Evolutionary conservation across 768 basidiomycete species (phyloP).

Genomic region (Hypholoma sublateritium): DNA sequence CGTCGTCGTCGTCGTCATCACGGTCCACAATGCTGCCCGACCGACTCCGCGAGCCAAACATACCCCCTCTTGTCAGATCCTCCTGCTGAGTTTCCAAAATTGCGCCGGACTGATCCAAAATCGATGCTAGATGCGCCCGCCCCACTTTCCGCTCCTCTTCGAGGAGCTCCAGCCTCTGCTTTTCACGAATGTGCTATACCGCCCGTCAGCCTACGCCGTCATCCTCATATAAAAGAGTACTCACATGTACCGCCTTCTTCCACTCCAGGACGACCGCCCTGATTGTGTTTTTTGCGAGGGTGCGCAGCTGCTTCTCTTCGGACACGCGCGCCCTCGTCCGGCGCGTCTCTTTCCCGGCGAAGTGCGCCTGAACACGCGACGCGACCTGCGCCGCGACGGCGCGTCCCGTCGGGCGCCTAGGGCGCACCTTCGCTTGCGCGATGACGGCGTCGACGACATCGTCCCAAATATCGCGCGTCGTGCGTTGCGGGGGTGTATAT

Average conservation of each 20-base stretch:
- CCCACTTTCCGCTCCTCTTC: slow-evolving; percentile 80
- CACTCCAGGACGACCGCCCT: slow-evolving; percentile 75
- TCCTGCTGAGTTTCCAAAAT: slow-evolving; percentile 83
- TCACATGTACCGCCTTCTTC: slow-evolving; percentile 83
- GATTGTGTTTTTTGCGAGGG: slow-evolving; percentile 70
- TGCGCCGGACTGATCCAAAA: slow-evolving; percentile 85
- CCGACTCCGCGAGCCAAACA: slow-evolving; percentile 51
- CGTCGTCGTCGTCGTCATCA: slow-evolving; percentile 19
- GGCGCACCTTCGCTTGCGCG: slow-evolving; percentile 21
- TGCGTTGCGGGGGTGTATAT: slow-evolving; percentile 31
- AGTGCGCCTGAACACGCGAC: slow-evolving; percentile 67
- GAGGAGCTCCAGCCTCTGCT: slow-evolving; percentile 59
- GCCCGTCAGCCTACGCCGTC: not conserved
- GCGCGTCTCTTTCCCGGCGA: slow-evolving; percentile 64
- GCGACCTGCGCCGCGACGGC: slow-evolving; percentile 59
- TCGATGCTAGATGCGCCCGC: slow-evolving; percentile 85
- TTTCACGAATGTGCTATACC: slow-evolving; percentile 69
- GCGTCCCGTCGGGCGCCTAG: slow-evolving; percentile 30
- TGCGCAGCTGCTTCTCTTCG: slow-evolving; percentile 69
- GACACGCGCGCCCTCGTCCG: slow-evolving; percentile 55
- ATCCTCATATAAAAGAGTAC: slow-evolving; percentile 30
- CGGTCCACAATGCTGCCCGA: slow-evolving; percentile 48
- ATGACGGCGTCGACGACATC: slow-evolving; percentile 49
- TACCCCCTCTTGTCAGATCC: slow-evolving; percentile 55
- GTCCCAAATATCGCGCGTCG: slow-evolving; percentile 56